Base-by-base conservation (phyloP, 345 rosid genomes). In the Rhizophora apiculata region DNA sequence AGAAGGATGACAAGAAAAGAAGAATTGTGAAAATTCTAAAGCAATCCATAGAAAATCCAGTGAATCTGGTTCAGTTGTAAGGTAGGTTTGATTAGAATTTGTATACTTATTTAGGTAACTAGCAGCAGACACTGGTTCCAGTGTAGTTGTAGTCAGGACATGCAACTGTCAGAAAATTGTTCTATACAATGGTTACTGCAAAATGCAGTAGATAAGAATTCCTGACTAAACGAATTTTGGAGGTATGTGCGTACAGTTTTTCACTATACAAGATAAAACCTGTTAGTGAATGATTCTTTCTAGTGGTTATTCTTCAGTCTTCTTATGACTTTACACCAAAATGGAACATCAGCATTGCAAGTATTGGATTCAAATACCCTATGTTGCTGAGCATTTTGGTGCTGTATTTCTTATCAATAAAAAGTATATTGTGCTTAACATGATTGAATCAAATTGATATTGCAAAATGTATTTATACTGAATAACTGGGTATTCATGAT, bases 41-140 rank as follows among this genome's bases (percentile, higher is more conserved):
- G 74, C 82, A 76, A 63, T 85, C 86, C 18, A 73, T 71, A 49
- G 81, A 83, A 64, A 78, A 67, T 74, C 66, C 73, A 18, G 73
- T 64, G 57, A 83, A 83, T 72, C 56, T 76, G 72, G 69, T 80
- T 75, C 75, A 83, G 84, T 79, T 86, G 93, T 88, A 84, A 84
- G 76, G 29, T 78, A 84, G 83, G 79, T 74, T 78, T 76, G 69
- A 68, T 72, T 82, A 78, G 84, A 76, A 71, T 71, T 72, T 85
- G 82, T 83, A 80, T 70, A 84, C 81, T 71, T 75, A 52, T 46
- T 68, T 70, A 72, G 79, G 68, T 21, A 70, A 78, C 72, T 81
- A 37, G 68, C 62, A 74, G 67, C 81, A 68, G 81, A 72, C 77
- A 80, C 84, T 76, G 82, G 79, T 77, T 77, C 73, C 71, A 60